Base-by-base conservation (phyloP, 257 asterid genomes). In the Petunia axillaris region DNA sequence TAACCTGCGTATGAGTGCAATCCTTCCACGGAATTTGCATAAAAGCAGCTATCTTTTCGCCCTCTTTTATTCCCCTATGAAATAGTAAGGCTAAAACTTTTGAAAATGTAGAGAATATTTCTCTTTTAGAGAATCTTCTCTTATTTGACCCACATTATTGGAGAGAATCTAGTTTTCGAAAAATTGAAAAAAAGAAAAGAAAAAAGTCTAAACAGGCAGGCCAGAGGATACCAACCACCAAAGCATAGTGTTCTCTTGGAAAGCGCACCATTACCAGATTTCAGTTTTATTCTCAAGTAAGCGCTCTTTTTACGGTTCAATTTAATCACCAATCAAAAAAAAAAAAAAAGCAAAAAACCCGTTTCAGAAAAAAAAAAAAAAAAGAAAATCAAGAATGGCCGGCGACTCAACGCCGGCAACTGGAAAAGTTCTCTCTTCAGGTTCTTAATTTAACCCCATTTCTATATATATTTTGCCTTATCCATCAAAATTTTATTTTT, bases 361-460 rank as follows among this genome's bases (percentile, higher is more conserved):
- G 48, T 70, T 71, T 58, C 6, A 9, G 62, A 43, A 74, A 6
- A 55, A 43, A 44, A 4, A 4, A 1, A 2, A 67, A 1, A 68
- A 68, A 68, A 13, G 73, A 6, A 55, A 73, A 15, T 60, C 58
- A 15, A 58, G 82, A 60, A 83, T 83, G 87, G 76, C 37, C 57
- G 71, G 81, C 50, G 52, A 59, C 10, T 75, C 87, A 11, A 48
- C 44, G 60, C 60, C 59, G 40, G 74, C 75, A 16, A 39, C 87
- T 63, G 81, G 84, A 2, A 58, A 79, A 68, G 55, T 79, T 50
- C 73, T 79, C 13, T 40, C 46, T 71, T 83, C 87, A 67, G 84
- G 85, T 86, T 40, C 8, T 9, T 41, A n/a, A 48, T 62, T 57
- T 39, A 46, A 52, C 41, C 16, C 14, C 64, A 10, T 39, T 63